Evolutionary conservation across 2,329 filamentous ascomycete genomes (phyloP).

Genomic region (Ceratocystis huliohia): DNA sequence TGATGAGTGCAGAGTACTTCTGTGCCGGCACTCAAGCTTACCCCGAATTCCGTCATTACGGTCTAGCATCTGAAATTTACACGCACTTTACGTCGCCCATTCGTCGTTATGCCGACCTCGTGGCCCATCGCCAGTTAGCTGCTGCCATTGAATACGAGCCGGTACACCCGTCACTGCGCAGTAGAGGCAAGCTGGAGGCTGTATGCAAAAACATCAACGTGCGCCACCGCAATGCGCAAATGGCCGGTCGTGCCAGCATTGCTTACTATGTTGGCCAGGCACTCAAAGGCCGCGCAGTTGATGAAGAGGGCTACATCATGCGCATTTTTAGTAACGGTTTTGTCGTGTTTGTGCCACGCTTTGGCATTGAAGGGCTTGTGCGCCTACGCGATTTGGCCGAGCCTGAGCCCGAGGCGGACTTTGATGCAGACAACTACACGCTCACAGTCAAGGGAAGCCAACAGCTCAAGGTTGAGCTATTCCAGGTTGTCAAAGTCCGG

Average conservation of each 20-base stretch:
- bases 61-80: slow-evolving; percentile 91
- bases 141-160: slow-evolving; percentile 89
- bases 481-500: slow-evolving; percentile 79
- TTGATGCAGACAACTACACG: slow-evolving; percentile 75
- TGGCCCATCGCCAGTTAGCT: slow-evolving; percentile 86
- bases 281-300: slow-evolving; percentile 46
- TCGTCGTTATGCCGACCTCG: slow-evolving; percentile 89
- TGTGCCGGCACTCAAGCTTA: slow-evolving; percentile 86
- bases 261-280: slow-evolving; percentile 98
- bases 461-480: slow-evolving; percentile 59
- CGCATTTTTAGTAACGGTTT: slow-evolving; percentile 95
- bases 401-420: slow-evolving; percentile 65
- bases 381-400: slow-evolving; percentile 64
- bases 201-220: slow-evolving; percentile 99
- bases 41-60: slow-evolving; percentile 93
- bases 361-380: slow-evolving; percentile 89
- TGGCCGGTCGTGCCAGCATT: slow-evolving; percentile 84
- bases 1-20: slow-evolving; percentile 99
- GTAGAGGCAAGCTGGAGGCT: slow-evolving; percentile 71
- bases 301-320: slow-evolving; percentile 93
- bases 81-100: slow-evolving; percentile 98
- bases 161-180: slow-evolving; percentile 68
- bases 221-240: slow-evolving; percentile 90
- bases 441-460: slow-evolving; percentile 48
- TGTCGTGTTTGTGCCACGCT: slow-evolving; percentile 88